phyloP scores from a whole-genome alignment of 1,284 basidiomycete species.

The Termitomyces sp. region DNA sequence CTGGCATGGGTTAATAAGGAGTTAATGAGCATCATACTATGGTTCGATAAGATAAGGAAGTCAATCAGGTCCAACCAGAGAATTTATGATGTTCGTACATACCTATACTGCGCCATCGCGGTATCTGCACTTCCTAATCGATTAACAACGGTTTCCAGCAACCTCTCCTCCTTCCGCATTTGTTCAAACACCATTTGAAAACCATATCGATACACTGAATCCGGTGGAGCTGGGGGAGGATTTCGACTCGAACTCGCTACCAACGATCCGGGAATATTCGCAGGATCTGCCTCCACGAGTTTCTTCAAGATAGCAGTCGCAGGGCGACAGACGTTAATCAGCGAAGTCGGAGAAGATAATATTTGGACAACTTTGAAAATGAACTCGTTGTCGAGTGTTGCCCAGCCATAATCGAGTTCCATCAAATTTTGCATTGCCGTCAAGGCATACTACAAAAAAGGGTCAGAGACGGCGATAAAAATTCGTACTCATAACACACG shows the following conservation, averaged over 20 bases:
- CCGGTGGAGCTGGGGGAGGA: conserved; percentile 48
- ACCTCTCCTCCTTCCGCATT: conserved; percentile 62
- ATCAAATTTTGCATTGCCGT: conserved; percentile 83
- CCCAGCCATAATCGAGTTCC: conserved; percentile 81
- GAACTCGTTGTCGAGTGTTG: conserved; percentile 64
- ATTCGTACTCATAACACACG: conserved; percentile 36
- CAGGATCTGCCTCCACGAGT: conserved; percentile 77
- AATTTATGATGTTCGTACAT: conserved; percentile 18
- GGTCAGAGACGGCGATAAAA: conserved; percentile 10
- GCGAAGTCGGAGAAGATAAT: conserved; percentile 67
- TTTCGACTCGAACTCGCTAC: conserved; percentile 57
- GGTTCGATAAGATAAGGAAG: conserved; percentile 11
- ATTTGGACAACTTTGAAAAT: conserved; percentile 79
- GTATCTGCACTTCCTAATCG: conserved; percentile 80
- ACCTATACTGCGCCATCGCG: conserved; percentile 82
- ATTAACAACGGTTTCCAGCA: conserved; percentile 75
- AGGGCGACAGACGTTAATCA: conserved; percentile 95
- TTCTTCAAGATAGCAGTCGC: conserved; percentile 91
- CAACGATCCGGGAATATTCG: conserved; percentile 53
- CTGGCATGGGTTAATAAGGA: conserved; percentile 76
- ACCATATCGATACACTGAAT: conserved; percentile 75
- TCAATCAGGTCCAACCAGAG: not conserved
- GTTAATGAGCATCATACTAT: conserved; percentile 86
- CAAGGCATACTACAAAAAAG: conserved; percentile 62
- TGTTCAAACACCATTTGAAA: conserved; percentile 80